Evolutionary conservation across 225 moss, liverwort and hornwort species (phyloP).

Genomic region (Asterella californica): DNA sequence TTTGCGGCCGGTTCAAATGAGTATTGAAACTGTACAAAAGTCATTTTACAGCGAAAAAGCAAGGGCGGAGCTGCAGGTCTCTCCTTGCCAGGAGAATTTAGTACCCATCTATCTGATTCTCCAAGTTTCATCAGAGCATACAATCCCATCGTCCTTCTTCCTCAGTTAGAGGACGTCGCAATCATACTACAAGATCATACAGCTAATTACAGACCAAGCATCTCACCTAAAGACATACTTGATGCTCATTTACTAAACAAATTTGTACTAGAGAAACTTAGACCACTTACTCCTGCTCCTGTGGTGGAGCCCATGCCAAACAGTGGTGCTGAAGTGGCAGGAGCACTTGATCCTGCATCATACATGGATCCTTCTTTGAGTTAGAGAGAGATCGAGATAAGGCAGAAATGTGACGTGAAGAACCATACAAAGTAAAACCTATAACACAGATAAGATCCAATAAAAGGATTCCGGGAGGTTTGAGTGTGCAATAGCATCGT

Average conservation of each 20-base stretch:
- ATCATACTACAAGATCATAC: conserved; percentile 18
- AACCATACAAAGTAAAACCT: not conserved
- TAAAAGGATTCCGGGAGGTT: too few species aligned
- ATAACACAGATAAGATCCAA: too few species aligned
- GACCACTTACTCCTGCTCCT: conserved; percentile 43
- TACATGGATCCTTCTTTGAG: not conserved
- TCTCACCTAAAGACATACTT: not conserved
- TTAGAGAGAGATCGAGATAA: not conserved
- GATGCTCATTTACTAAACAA: conserved; percentile 3
- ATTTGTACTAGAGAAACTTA: conserved; percentile 12
- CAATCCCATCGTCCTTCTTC: conserved; percentile 10
- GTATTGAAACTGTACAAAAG: conserved; percentile 2
- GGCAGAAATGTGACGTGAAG: not conserved
- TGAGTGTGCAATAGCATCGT: too few species aligned
- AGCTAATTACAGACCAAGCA: conserved; percentile 8
- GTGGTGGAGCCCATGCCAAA: conserved; percentile 37
- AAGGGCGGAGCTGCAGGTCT: conserved; percentile 1
- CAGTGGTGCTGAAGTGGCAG: conserved; percentile 28
- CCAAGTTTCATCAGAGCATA: not conserved
- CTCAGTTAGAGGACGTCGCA: not conserved
- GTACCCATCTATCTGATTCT: conserved; percentile 7
- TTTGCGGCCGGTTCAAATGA: conserved; percentile 6
- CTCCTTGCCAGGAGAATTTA: not conserved
- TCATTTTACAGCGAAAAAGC: conserved; percentile 4
- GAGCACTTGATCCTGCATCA: conserved; percentile 22